Conservation (phyloP, 75 land plant genomes). For the Sequoia sempervirens region DNA sequence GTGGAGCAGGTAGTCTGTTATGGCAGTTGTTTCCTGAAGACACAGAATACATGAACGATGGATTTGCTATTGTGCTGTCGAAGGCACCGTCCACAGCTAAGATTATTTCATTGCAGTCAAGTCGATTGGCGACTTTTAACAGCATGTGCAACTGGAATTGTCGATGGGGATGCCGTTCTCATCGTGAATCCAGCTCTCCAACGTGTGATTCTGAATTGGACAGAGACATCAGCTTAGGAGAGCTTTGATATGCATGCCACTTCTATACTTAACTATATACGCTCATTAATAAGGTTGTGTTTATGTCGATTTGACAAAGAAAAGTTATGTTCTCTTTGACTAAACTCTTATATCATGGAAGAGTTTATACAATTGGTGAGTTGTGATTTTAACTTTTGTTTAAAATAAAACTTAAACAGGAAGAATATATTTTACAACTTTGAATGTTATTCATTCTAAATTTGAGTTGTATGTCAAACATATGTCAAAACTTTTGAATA, state of each 20-base stretch:
- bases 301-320: too few species aligned
- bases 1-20: conserved; percentile 71
- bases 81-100: conserved; percentile 37
- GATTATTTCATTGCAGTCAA: conserved; percentile 66
- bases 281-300: not conserved
- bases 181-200: not conserved
- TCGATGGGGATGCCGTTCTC: conserved; percentile 35
- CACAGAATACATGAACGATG: conserved; percentile 77
- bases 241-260: not conserved
- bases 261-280: too few species aligned
- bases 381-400: too few species aligned
- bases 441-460: too few species aligned
- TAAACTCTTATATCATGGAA: too few species aligned
- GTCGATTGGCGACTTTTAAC: conserved; percentile 34
- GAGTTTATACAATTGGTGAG: too few species aligned
- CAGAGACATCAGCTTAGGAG: not conserved
- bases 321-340: too few species aligned
- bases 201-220: not conserved
- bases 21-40: conserved; percentile 90
- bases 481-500: too few species aligned
- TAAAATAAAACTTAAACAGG: too few species aligned
- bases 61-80: conserved; percentile 48
- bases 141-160: conserved; percentile 41
- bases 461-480: too few species aligned
- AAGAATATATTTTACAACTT: too few species aligned